These are phyloP conservation scores for Hypoxylon sp. DNA, from an alignment of 2,329 filamentous ascomycete genomes.

Conservation along the genomic window DNA sequence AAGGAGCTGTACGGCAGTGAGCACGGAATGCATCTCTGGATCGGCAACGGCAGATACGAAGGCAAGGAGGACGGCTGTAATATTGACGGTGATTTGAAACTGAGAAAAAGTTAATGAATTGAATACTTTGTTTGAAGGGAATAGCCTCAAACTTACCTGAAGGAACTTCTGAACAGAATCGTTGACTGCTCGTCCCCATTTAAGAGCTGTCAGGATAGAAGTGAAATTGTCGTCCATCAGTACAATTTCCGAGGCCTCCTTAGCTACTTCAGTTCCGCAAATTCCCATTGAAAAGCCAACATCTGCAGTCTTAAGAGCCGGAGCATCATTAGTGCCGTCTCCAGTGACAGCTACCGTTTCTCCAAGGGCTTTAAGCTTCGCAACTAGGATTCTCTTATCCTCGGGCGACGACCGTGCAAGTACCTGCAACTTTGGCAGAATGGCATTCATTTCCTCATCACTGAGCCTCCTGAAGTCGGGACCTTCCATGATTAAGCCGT, in stretches of 20 bases:
- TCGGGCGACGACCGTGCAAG: conserved; percentile 76
- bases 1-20: conserved; percentile 76
- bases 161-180: conserved; percentile 78
- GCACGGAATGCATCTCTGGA: conserved; percentile 69
- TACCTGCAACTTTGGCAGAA: conserved; percentile 73
- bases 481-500: conserved; percentile 77
- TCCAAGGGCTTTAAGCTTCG: conserved; percentile 72
- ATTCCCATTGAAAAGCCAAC: conserved; percentile 79
- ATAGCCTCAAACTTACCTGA: conserved; percentile 59
- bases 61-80: conserved; percentile 76
- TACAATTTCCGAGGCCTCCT: conserved; percentile 78
- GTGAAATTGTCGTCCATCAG: conserved; percentile 77
- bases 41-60: conserved; percentile 75
- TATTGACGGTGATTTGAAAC: conserved; percentile 80
- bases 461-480: conserved; percentile 75
- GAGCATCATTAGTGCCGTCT: conserved; percentile 77
- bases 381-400: conserved; percentile 75
- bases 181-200: conserved; percentile 79
- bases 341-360: conserved; percentile 76
- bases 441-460: conserved; percentile 70
- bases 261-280: conserved; percentile 76
- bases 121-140: neutral
- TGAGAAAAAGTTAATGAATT: conserved; percentile 39
- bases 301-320: conserved; percentile 75
- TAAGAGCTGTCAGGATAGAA: conserved; percentile 76